phyloP scores from a whole-genome alignment of 805 yeast species.

The Yarrowia deformans region DNA sequence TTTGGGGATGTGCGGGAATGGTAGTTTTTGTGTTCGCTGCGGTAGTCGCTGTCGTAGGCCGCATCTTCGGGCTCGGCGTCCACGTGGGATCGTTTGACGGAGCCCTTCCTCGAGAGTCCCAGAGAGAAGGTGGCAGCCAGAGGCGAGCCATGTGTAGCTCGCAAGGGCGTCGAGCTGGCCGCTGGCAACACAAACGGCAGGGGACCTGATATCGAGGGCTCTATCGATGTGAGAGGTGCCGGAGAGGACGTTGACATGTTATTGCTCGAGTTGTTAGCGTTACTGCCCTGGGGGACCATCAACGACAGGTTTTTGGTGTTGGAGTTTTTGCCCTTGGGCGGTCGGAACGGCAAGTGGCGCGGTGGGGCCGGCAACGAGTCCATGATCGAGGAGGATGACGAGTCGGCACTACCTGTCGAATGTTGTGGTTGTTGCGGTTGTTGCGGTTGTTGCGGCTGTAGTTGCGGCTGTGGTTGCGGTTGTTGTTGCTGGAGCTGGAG shows the following conservation, averaged over 20 bases:
- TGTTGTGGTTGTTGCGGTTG: background rate
- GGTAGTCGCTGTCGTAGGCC: slow-evolving; percentile 23
- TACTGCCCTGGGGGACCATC: slow-evolving; percentile 10
- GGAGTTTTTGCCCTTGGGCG: slow-evolving; percentile 38
- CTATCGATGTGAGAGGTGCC: slow-evolving; percentile 16
- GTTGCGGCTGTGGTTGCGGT: background rate
- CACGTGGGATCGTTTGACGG: slow-evolving; percentile 24
- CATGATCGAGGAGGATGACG: background rate
- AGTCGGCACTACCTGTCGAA: background rate
- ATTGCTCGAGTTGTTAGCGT: background rate
- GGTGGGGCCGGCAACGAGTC: slow-evolving; percentile 33
- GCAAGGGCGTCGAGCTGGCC: slow-evolving; percentile 7
- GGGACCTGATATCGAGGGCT: slow-evolving; percentile 7
- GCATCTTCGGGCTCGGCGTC: slow-evolving; percentile 30
- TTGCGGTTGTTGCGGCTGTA: slow-evolving; percentile 3
- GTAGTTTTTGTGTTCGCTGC: slow-evolving; percentile 34
- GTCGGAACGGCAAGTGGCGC: slow-evolving; percentile 30
- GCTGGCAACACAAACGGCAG: slow-evolving; percentile 27
- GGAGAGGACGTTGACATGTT: background rate
- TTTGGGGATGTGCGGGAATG: slow-evolving; percentile 19
- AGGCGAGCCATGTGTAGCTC: background rate
- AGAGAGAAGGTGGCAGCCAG: slow-evolving; percentile 4
- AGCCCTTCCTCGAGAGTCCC: slow-evolving; percentile 12
- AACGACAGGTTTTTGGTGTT: slow-evolving; percentile 34
- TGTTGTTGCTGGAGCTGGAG: no score